Percentiles rank a stretch among this genome's conserved stretches.
Conservation (phyloP, 2,329 filamentous ascomycete species). For the Fusarium armeniacum region DNA sequence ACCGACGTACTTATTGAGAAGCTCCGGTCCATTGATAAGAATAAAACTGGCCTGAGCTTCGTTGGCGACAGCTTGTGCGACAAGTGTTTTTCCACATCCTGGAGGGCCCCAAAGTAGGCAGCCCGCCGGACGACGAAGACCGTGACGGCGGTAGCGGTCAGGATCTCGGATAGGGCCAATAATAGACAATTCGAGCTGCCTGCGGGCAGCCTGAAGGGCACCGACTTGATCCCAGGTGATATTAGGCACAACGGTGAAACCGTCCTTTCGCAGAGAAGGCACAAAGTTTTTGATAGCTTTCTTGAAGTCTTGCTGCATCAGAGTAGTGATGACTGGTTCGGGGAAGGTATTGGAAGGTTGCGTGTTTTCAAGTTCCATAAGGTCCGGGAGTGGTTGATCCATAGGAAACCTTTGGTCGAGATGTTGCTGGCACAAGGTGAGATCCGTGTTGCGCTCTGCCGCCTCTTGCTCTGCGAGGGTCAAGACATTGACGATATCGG, state of each 20-base stretch:
- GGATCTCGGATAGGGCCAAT: slow-evolving; percentile 90
- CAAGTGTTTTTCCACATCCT: slow-evolving; percentile 94
- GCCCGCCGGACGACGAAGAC: slow-evolving; percentile 85
- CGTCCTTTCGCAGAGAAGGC: slow-evolving; percentile 83
- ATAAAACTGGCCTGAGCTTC: slow-evolving; percentile 98
- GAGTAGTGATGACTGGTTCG: slow-evolving; percentile 3
- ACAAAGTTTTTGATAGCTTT: slow-evolving; percentile 75
- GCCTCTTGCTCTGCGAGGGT: slow-evolving; percentile 59
- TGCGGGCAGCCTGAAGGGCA: slow-evolving; percentile 82
- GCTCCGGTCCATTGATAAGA: slow-evolving; percentile 94
- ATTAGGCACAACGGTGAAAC: slow-evolving; percentile 93
- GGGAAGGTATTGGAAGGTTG: slow-evolving; percentile 4
- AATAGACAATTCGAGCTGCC: slow-evolving; percentile 86
- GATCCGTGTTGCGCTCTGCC: slow-evolving; percentile 50
- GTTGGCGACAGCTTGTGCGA: slow-evolving; percentile 96
- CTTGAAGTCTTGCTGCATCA: slow-evolving; percentile 71
- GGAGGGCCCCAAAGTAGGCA: slow-evolving; percentile 97
- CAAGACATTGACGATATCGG: slow-evolving; percentile 81
- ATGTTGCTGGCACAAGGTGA: not conserved
- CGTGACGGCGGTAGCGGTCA: slow-evolving; percentile 79
- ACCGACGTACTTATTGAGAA: slow-evolving; percentile 97
- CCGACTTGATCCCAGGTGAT: slow-evolving; percentile 96
- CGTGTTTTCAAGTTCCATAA: slow-evolving; percentile 38
- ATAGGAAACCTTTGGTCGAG: slow-evolving; percentile 4
- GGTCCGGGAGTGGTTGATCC: slow-evolving; percentile 15